phyloP scores from a whole-genome alignment of 2,329 filamentous ascomycete genomes.

The Phoma sp. region DNA sequence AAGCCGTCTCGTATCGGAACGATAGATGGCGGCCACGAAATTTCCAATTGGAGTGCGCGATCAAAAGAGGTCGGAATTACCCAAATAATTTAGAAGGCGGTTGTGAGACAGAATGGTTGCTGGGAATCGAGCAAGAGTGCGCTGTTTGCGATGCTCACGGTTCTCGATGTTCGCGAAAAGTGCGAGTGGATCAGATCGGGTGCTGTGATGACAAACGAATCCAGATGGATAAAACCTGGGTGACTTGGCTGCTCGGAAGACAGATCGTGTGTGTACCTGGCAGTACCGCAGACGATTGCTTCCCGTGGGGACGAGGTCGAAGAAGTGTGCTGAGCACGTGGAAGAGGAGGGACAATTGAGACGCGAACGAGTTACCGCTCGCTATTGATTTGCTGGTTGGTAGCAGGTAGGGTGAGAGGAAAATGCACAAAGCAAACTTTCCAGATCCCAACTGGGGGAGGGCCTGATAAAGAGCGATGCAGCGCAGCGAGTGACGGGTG shows the following conservation, averaged over 20 bases:
- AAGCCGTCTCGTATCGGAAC: conserved; percentile 20
- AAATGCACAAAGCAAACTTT: neutral
- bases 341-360: neutral
- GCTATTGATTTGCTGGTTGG: conserved; percentile 1
- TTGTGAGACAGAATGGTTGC: conserved; percentile 3
- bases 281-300: conserved; percentile 22
- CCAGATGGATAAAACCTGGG: neutral
- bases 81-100: neutral
- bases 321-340: conserved; percentile 6
- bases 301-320: conserved; percentile 5
- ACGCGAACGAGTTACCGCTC: conserved; percentile 10
- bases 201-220: conserved; percentile 1
- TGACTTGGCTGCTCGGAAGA: conserved; percentile 7
- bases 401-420: neutral
- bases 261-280: conserved; percentile 20
- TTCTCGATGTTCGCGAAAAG: conserved; percentile 19
- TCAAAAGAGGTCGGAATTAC: conserved; percentile 5
- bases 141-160: conserved; percentile 19
- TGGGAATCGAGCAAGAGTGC: conserved; percentile 23
- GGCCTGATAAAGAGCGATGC: conserved; percentile 12
- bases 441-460: neutral
- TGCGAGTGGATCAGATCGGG: conserved; percentile 18
- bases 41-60: conserved; percentile 28
- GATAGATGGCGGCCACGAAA: conserved; percentile 25
- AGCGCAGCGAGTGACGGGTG: neutral